Evolutionary conservation across 208 protist genomes (phyloP), one percentile per base, ranked within the genome.

Genomic region (Crithidia brevicula): DNA sequence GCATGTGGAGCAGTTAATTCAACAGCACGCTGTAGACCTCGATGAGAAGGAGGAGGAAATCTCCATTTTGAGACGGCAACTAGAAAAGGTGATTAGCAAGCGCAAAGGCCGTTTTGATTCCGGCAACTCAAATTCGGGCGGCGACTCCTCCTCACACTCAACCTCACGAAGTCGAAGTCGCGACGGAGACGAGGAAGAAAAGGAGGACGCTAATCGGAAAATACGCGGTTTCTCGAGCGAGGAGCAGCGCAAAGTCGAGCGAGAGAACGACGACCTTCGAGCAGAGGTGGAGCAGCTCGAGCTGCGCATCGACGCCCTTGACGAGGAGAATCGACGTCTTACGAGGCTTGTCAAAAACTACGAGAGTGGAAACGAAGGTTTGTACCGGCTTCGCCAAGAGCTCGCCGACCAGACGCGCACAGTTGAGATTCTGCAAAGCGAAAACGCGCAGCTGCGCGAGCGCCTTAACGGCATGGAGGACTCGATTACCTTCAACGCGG

Each of bases 391-490:
- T 16, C 77, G 85, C 20, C 72, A 76, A 13, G 74, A 93, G 47
- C 59, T 92, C 15, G 64, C 66, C 8, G 87, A 95, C 47, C 76
- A 79, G 25, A 83, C 74, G 36, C 69, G 85, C 43, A 79, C 71
- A 0, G 77, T 91, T n/a, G 85, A 92, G n/a, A 64, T 82, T 20
- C 73, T 95, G 31, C 78, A 94, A 31, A 64, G 82, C 25, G 92
- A 97, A 67, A 93, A 91, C 52, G 57, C 78, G 30, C 92, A 97
- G 51, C 78, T 97, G 25, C 81, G 82, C 0, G 88, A 95, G 67
- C 74, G 86, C 4, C 77, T 95, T 15, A 89, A 92, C 61, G 72
- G 75, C 25, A 89, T 92, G 79, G 85, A 94, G n/a, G 90, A 95
- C 77, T 87, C 86, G 6, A 61, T 94, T 23, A 81, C 89, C 22